Percentiles rank a stretch among this genome's conserved stretches.
phyloP scores from a whole-genome alignment of 805 yeast genomes.

The Kurtzmaniella fragi region DNA sequence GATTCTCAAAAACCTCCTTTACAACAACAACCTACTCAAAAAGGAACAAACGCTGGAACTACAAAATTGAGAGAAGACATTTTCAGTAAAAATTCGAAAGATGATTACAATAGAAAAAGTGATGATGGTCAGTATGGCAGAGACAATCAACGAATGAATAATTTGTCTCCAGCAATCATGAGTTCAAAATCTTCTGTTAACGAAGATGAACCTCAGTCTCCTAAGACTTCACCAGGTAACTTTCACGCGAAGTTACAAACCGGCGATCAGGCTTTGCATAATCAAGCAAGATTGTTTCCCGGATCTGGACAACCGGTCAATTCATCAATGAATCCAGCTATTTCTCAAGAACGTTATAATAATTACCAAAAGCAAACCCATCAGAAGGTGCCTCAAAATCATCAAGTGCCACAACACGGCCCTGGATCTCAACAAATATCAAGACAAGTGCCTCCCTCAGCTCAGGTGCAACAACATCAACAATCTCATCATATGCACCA shows the following conservation, averaged over 20 bases:
- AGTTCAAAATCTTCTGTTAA: no score
- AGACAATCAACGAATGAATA: background rate
- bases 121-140: background rate
- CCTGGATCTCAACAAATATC: background rate
- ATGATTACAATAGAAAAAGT: no score
- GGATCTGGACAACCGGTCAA: no score
- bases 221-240: no score
- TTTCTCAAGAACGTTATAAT: slow-evolving; percentile 3
- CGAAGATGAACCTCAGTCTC: no score
- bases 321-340: no score
- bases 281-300: no score
- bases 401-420: background rate
- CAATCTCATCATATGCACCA: slow-evolving; percentile 1
- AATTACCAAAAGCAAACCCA: background rate
- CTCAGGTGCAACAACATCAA: slow-evolving; percentile 6
- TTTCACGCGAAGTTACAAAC: no score
- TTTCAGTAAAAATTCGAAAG: slow-evolving; percentile 17
- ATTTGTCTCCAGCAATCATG: no score
- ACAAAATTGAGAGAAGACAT: slow-evolving; percentile 35
- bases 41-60: slow-evolving; percentile 3
- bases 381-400: background rate
- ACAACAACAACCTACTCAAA: slow-evolving; percentile 5
- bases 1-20: slow-evolving; percentile 20
- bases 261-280: no score
- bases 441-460: slow-evolving; percentile 4